Base-by-base conservation (phyloP, 768 basidiomycete species). In the Termitomyces sp. region DNA sequence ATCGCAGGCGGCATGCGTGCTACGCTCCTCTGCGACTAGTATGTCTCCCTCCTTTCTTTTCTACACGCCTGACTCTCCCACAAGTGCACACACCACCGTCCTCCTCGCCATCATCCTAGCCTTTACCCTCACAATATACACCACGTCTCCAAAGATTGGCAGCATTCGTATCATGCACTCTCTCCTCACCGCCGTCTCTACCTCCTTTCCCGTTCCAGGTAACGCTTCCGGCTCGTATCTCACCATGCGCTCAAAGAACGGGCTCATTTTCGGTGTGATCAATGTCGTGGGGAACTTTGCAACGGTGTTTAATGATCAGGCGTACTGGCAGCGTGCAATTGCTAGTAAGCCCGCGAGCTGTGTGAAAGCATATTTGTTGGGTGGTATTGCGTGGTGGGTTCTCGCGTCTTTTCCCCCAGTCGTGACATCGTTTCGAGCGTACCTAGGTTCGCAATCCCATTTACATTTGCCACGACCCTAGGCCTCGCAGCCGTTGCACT, bases 291-390 rank as follows among this genome's bases (percentile, higher is more conserved):
- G 93, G 2, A 93, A 94, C 68, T 93, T 92, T 63, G 78, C 76
- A 11, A 78, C 76, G 9, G 77, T 79, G 7, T 80, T 79, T 66
- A 75, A 79, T 58, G 79, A 80, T 62, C 86, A 90, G 66, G 87
- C 90, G 0, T 98, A 97, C 70, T 96, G 91, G 86, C 91, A 94
- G 66, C 81, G 92, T 17, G 94, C 94, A 1, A 93, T 98, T 65
- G 94, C 95, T 1, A 88, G 86, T 58, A 75, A 85, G 16, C 93
- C 92, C 0, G 85, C 83, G 1, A 85, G 80, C n/a, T 89, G 89
- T 11, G 93, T 95, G 57, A 94, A 93, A 69, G 94, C 91, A 0
- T 98, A 93, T 72, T 74, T 95, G 3, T 77, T 94, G 8, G 95
- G 94, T 43, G 94, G 94, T 2, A 67, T 94, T 4, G 88, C 91